phyloP scores from a whole-genome alignment of 768 basidiomycete species.

The Naganishia vaughanmartiniae region DNA sequence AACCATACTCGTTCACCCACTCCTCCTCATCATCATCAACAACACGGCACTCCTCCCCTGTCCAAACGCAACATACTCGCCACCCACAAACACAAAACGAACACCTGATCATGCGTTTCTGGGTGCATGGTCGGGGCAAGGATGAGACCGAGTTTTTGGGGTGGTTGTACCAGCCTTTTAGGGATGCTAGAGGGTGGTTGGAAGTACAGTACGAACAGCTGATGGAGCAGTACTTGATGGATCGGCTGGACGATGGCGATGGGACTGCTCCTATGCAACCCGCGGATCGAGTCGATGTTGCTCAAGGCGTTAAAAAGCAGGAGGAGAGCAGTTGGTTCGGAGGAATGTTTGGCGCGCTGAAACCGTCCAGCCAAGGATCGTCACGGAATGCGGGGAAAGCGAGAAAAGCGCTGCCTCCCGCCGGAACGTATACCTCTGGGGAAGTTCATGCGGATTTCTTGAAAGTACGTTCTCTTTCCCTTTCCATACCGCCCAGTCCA shows the following conservation, averaged over 20 bases:
- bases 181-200: slow-evolving; percentile 30
- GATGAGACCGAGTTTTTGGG: slow-evolving; percentile 42
- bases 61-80: slow-evolving; percentile 42
- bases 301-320: slow-evolving; percentile 1
- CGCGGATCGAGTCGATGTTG: not conserved
- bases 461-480: slow-evolving; percentile 40
- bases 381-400: not conserved
- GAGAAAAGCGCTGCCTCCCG: slow-evolving; percentile 41
- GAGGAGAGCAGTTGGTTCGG: slow-evolving; percentile 23
- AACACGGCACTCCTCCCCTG: slow-evolving; percentile 41
- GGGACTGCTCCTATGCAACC: not conserved
- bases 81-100: slow-evolving; percentile 47
- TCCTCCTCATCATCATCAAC: slow-evolving; percentile 44
- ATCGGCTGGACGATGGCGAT: not conserved
- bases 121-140: slow-evolving; percentile 47
- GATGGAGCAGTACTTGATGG: slow-evolving; percentile 22
- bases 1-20: slow-evolving; percentile 51
- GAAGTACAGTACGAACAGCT: slow-evolving; percentile 21
- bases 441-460: slow-evolving; percentile 50
- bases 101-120: slow-evolving; percentile 51
- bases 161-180: slow-evolving; percentile 36
- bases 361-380: slow-evolving; percentile 11
- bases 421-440: slow-evolving; percentile 49
- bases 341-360: slow-evolving; percentile 39
- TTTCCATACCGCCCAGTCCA: not conserved